These are phyloP conservation scores for Alternaria brassicicola DNA, from an alignment of 2,329 filamentous ascomycete species.

Conservation along the genomic window DNA sequence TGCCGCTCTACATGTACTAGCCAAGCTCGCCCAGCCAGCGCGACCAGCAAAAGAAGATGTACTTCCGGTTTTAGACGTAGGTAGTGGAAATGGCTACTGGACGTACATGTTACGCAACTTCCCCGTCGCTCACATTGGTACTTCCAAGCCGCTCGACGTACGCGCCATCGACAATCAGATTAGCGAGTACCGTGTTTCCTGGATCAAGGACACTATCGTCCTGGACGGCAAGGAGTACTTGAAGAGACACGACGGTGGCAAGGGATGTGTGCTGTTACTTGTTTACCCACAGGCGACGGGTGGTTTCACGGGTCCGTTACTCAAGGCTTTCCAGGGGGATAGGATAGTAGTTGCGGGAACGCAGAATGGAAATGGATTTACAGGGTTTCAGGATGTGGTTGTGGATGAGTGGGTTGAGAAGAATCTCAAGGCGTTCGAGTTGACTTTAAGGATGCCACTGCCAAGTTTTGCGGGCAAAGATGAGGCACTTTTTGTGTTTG, in stretches of 20 bases:
- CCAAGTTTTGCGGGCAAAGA: slow-evolving; percentile 80
- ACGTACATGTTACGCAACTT: slow-evolving; percentile 73
- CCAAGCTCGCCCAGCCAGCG: slow-evolving; percentile 54
- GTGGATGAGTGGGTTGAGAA: slow-evolving; percentile 70
- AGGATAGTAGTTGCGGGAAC: slow-evolving; percentile 74
- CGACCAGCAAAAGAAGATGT: slow-evolving; percentile 44
- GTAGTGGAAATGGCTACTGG: slow-evolving; percentile 78
- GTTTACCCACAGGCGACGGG: slow-evolving; percentile 75
- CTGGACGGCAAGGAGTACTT: slow-evolving; percentile 67
- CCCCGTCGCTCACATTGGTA: slow-evolving; percentile 63
- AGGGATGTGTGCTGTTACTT: slow-evolving; percentile 67
- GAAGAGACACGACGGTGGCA: slow-evolving; percentile 50
- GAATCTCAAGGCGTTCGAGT: slow-evolving; percentile 64
- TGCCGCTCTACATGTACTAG: slow-evolving; percentile 67
- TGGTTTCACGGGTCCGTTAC: slow-evolving; percentile 67
- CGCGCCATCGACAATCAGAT: slow-evolving; percentile 70
- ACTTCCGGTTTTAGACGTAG: slow-evolving; percentile 67
- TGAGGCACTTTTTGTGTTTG: slow-evolving; percentile 73
- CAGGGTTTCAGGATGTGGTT: slow-evolving; percentile 67
- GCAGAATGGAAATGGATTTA: slow-evolving; percentile 77
- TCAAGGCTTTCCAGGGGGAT: slow-evolving; percentile 67
- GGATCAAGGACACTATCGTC: slow-evolving; percentile 70
- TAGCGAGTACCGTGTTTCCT: slow-evolving; percentile 70
- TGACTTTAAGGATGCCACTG: slow-evolving; percentile 68
- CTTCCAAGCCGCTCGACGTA: slow-evolving; percentile 62